A percentile compares a stretch with the other conserved stretches of the same genome.
phyloP scores from a whole-genome alignment of 2,329 filamentous ascomycete species.

The Zymoseptoria crescenta region DNA sequence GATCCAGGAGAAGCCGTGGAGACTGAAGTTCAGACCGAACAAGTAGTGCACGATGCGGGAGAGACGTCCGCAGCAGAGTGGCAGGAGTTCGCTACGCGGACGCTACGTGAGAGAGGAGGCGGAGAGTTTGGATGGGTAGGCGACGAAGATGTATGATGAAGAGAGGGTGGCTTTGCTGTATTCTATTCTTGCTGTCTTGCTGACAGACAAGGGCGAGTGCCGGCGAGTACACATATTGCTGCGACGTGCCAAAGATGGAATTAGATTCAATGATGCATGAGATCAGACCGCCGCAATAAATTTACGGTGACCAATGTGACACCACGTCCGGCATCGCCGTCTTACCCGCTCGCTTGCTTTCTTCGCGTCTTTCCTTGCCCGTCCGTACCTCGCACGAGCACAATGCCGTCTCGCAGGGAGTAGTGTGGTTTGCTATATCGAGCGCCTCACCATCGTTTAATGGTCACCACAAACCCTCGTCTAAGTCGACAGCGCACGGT shows the following conservation, averaged over 20 bases:
- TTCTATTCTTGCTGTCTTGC: too few species aligned
- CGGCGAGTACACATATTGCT: not conserved
- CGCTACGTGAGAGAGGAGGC: not conserved
- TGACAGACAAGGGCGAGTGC: too few species aligned
- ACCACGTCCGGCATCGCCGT: not conserved
- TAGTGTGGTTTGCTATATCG: not conserved
- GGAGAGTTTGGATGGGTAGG: not conserved
- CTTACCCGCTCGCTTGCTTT: not conserved
- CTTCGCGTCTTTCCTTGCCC: not conserved
- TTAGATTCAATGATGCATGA: not conserved
- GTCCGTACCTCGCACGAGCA: not conserved
- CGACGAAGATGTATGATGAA: not conserved
- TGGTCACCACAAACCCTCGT: not conserved
- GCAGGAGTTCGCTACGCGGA: not conserved
- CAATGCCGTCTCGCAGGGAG: not conserved
- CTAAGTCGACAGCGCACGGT: not conserved
- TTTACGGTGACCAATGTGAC: not conserved
- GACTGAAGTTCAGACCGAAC: not conserved
- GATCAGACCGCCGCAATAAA: not conserved
- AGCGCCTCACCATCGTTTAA: too few species aligned
- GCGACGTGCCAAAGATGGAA: not conserved
- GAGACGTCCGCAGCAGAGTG: not conserved
- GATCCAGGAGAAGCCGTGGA: not conserved
- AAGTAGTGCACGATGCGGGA: not conserved
- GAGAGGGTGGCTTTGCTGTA: not conserved